Evolutionary conservation across 305 asterid genomes (phyloP), one percentile per base, ranked within the genome.

Genomic region (Caryopteris hybrid): DNA sequence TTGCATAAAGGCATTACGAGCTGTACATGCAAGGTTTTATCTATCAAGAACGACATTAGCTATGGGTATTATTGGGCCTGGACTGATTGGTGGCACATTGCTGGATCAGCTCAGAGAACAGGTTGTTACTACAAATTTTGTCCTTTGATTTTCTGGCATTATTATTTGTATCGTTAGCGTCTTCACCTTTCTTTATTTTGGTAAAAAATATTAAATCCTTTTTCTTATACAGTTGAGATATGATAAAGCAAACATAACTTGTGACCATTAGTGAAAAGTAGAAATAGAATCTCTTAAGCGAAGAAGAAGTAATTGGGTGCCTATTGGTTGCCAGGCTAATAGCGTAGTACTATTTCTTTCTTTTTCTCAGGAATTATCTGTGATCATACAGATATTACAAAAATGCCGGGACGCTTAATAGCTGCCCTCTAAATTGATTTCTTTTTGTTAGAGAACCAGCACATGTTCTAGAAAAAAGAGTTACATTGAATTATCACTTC

Each of bases 21-120:
- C 99, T 62, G 99, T 89, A 82, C 98, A 94, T 84, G 86, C 98
- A 3, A 89, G 98, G 77, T 94, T 94, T 84, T 94, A 89, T 76
- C 80, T 86, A 64, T 87, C 99, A 53, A 85, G 90, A 80, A 94
- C 99, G 69, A 80, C 97, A 63, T 86, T 94, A 66, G 88, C 97
- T 64, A 83, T 94, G 92, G 99, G 99, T 57, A 85, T 94, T 71
- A 75, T 94, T 55, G 99, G 98, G 62, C 99, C 99, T 16, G 99
- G 99, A 61, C 78, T 94, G 80, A 91, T 94, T 65, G 99, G 99
- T 80, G 90, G 86, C 64, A 88, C 99, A 29, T 84, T 94, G 84
- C 91, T 94, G 45, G 95, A 94, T 80, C 99, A 94, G 82, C 96
- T 94, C 62, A 86, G 85, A 76, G 98, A 91, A 55, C 99, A 94